Evolutionary conservation across 2,329 filamentous ascomycete genomes (phyloP).

Genomic region (Coniochaeta pulveracea): DNA sequence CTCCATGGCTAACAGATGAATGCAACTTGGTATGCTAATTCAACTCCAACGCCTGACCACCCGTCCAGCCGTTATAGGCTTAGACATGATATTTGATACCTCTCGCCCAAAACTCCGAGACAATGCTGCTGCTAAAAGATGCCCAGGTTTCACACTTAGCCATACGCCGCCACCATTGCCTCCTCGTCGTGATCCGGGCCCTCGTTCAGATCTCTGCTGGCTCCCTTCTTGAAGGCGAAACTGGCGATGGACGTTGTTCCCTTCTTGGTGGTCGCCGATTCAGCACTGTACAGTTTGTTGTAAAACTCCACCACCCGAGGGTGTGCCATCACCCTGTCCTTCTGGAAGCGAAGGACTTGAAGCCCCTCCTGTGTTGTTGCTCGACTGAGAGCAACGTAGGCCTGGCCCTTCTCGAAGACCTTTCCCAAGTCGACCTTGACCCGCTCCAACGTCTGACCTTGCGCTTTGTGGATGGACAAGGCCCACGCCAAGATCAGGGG

Average conservation of each 20-base stretch:
- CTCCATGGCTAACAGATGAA: too few species aligned
- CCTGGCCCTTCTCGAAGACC: constrained; percentile 95
- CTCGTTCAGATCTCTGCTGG: constrained; percentile 8
- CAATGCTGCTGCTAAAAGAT: too few species aligned
- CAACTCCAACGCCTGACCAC: too few species aligned
- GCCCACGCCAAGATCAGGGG: constrained; percentile 96
- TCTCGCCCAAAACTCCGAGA: too few species aligned
- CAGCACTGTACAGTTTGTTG: constrained; percentile 64
- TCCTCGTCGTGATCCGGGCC: constrained; percentile 3
- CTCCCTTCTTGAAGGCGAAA: constrained; percentile 24
- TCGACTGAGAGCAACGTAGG: constrained; percentile 90
- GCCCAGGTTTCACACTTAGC: too few species aligned
- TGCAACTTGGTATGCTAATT: too few species aligned
- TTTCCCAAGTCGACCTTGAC: constrained; percentile 89
- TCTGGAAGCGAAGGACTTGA: constrained; percentile 81
- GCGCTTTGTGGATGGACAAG: constrained; percentile 93
- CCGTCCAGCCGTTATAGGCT: too few species aligned
- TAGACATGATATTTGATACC: too few species aligned
- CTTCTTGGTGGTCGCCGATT: constrained; percentile 25
- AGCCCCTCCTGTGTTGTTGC: constrained; percentile 80
- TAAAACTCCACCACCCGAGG: constrained; percentile 81
- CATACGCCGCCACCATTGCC: background rate
- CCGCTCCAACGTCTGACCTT: constrained; percentile 85
- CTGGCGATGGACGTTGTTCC: constrained; percentile 23
- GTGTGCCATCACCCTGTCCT: constrained; percentile 88